Evolutionary conservation across 2,329 filamentous ascomycete genomes (phyloP).

Genomic region (Tolypocladium paradoxum): DNA sequence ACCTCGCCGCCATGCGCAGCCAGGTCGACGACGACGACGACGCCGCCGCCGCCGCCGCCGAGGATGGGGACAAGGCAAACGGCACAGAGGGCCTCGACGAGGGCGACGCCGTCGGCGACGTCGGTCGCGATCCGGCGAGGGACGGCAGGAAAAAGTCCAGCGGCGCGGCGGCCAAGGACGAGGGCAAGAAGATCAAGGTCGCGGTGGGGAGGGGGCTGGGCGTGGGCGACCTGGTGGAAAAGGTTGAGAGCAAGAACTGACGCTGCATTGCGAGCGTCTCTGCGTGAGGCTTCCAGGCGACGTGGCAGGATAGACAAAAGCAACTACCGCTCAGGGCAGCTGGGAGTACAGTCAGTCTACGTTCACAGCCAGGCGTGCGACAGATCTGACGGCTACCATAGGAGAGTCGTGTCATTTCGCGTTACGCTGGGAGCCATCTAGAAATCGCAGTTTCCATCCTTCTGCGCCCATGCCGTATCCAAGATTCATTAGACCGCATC

Average conservation of each 20-base stretch:
- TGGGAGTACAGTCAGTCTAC: neutral
- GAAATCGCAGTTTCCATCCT: neutral
- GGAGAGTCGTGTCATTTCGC: neutral
- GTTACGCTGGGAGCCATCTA: neutral
- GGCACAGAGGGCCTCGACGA: constrained; percentile 40
- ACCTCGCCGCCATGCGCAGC: constrained; percentile 53
- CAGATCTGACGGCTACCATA: neutral
- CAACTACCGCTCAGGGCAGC: neutral
- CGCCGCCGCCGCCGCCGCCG: constrained; percentile 24
- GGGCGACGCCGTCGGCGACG: constrained; percentile 59
- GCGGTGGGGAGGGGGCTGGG: constrained; percentile 74
- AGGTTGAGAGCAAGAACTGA: constrained; percentile 41
- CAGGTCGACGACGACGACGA: constrained; percentile 29
- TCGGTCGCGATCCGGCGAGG: constrained; percentile 36
- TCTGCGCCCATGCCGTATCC: neutral
- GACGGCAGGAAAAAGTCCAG: neutral
- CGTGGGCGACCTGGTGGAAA: constrained; percentile 68
- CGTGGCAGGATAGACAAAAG: neutral
- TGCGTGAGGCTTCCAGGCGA: neutral
- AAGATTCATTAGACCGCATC: neutral
- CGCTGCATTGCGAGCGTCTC: neutral
- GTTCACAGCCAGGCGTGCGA: neutral
- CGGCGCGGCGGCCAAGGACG: constrained; percentile 13
- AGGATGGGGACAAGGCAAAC: constrained; percentile 26
- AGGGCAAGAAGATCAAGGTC: constrained; percentile 64